Conservation (phyloP, 306 rosid genomes). For the Canavalia ensiformis region DNA sequence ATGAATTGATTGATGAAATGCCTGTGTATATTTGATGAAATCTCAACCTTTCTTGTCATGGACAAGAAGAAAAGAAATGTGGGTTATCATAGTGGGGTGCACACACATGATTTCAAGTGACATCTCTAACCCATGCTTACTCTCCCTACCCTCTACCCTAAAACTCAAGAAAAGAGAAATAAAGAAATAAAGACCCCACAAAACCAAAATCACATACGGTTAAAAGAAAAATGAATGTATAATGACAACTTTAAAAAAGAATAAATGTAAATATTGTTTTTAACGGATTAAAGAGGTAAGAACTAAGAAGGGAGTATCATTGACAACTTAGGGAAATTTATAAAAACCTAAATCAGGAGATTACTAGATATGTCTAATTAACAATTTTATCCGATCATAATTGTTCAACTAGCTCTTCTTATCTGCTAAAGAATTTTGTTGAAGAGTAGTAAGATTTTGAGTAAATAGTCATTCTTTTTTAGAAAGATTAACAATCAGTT, state of each 20-base stretch:
- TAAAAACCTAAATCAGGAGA: too few species aligned
- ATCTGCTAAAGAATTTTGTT: not conserved
- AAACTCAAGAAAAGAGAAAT: conserved; percentile 26
- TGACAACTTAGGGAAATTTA: too few species aligned
- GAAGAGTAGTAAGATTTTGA: too few species aligned
- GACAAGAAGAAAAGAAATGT: conserved; percentile 35
- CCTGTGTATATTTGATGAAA: conserved; percentile 47
- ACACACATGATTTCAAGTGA: conserved; percentile 54
- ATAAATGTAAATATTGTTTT: too few species aligned
- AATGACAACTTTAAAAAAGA: too few species aligned
- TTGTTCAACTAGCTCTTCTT: not conserved
- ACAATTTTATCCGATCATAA: too few species aligned
- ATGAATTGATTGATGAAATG: conserved; percentile 50
- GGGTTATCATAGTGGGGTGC: conserved; percentile 74
- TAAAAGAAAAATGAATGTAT: conserved; percentile 7
- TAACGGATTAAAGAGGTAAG: too few species aligned
- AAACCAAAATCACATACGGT: conserved; percentile 3
- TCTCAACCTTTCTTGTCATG: conserved; percentile 47
- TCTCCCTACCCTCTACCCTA: conserved; percentile 45
- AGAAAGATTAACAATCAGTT: too few species aligned
- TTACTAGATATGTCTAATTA: too few species aligned
- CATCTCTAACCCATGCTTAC: conserved; percentile 52
- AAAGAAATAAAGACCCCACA: conserved; percentile 29
- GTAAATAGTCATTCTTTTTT: too few species aligned
- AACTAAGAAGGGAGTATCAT: not conserved